Base-by-base conservation (phyloP, 768 basidiomycete genomes). In the Solioccasus polychromus region DNA sequence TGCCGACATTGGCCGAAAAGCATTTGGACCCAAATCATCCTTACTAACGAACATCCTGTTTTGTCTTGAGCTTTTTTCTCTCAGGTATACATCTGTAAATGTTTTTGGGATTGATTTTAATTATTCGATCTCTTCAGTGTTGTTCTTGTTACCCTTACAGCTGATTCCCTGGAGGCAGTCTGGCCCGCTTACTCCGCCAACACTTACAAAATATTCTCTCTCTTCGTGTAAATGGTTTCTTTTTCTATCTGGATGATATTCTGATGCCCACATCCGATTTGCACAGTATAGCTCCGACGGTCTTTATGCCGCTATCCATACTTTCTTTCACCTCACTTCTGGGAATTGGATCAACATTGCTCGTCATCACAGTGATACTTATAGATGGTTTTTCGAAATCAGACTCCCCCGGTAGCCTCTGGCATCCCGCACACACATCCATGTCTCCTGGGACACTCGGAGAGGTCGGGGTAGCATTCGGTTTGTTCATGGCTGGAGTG, bases 401-500 rank as follows among this genome's bases (percentile, higher is more conserved):
- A 30, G 70, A 82, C 28, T 68, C 77, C 17, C 92, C 92, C 3
- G 94, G 94, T 4, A 93, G 90, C 55, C 67, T 98, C 8, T 83
- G 84, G 76, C 68, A 72, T 37, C 87, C 88, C 4, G 84, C 82
- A 23, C 68, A 71, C n/a, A 96, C 92, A 0, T 77, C 72, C 17
- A 49, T 83, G 10, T 73, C 73, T 5, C 71, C 87, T 12, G 68
- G 68, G 20, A 77, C 72, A 47, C 67, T 72, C 51, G 67, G 67
- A 17, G 76, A 85, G 44, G 69, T 95, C 26, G 87, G 92, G 1
- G 64, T 95, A 22, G 80, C 88, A 12, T 86, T 93, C 54, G 94
- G 94, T 2, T 71, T 98, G 50, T 82, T 97, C 58, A 92, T 98
- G 83, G 88, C 90, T 8, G 92, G 93, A 14, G 90, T 92, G 60